These are phyloP conservation scores for Lepidium campestre DNA, from an alignment of 441 rosid genomes.

Conservation along the genomic window DNA sequence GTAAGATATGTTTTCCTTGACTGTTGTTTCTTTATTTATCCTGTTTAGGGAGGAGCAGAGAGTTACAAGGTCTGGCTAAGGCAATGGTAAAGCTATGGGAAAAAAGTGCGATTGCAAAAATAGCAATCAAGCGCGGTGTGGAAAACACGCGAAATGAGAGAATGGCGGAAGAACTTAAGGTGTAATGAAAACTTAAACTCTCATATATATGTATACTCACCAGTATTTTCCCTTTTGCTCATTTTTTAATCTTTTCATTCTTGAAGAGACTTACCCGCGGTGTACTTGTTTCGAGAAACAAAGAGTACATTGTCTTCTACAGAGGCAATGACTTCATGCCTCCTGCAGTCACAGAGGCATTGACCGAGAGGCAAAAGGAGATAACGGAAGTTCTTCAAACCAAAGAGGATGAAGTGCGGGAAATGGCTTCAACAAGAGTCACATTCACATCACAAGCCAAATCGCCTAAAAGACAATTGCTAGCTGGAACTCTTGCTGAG, in stretches of 20 bases:
- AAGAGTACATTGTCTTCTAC: slow-evolving; percentile 82
- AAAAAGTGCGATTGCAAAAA: slow-evolving; percentile 72
- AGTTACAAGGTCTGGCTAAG: slow-evolving; percentile 77
- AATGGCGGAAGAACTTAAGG: slow-evolving; percentile 96
- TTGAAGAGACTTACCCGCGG: slow-evolving; percentile 85
- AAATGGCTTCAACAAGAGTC: slow-evolving; percentile 33
- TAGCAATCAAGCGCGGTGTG: slow-evolving; percentile 87
- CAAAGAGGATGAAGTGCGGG: slow-evolving; percentile 74
- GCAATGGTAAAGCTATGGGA: slow-evolving; percentile 89
- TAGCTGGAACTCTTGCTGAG: slow-evolving; percentile 88
- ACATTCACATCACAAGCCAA: slow-evolving; percentile 29
- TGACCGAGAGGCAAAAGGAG: slow-evolving; percentile 60
- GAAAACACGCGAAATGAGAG: slow-evolving; percentile 75
- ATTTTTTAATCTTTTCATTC: slow-evolving; percentile 17
- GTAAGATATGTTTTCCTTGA: slow-evolving; percentile 5
- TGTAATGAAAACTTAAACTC: slow-evolving; percentile 17
- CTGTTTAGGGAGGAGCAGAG: slow-evolving; percentile 69
- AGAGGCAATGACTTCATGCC: slow-evolving; percentile 95
- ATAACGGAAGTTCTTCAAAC: slow-evolving; percentile 43
- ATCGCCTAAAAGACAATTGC: slow-evolving; percentile 32
- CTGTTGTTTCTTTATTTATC: slow-evolving; percentile 1
- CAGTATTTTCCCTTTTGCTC: background rate
- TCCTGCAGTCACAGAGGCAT: slow-evolving; percentile 46
- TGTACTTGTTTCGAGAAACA: slow-evolving; percentile 77
- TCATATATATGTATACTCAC: background rate